Base-by-base conservation (phyloP, 2,329 filamentous ascomycete genomes). In the Aureobasidium sp. region DNA sequence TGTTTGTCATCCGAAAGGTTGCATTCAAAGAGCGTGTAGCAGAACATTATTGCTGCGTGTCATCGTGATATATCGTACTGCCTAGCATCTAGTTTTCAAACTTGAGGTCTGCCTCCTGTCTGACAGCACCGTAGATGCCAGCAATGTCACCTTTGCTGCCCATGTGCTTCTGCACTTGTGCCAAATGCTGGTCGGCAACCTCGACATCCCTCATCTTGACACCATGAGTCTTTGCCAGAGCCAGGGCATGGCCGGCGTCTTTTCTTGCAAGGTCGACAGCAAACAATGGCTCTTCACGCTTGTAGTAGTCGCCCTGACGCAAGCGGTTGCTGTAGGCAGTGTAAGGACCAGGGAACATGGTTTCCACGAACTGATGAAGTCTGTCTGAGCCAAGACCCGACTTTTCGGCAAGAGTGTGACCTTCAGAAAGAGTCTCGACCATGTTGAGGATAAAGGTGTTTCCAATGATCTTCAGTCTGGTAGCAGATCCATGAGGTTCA, bases 371-470 rank as follows among this genome's bases (percentile, higher is more conserved):
- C 48, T 84, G 74, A 72, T 92, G 86, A 64, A 96, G 75, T 41
- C 86, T 83, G 1, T 86, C 83, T 0, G 80, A 81, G 2, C 90
- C 90, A 2, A 96, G 77, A 0, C 91, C 91, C 0, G 83, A 82
- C 74, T 92, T 93, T 74, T 96, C 91, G 5, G 90, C 90, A 6
- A 91, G 76, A 0, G 88, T 84, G 70, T 93, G 83, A 6, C 87
- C 88, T 76, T 96, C 90, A 1, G 89, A 85, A 4, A 96, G 77
- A 57, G 89, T 82, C 70, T 91, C 87, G 27, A 92, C 83, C 82
- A 92, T 92, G 76, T 89, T 89, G 44, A 95, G 73, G 68, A 96
- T 82, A 72, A 96, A 92, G 0, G 88, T 90, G 74, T 96, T 96
- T 62, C 92, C 91, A 10, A 96, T 82, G 23, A 96, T 79, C 76